A percentile compares a stretch with the other conserved stretches of the same genome.
These are phyloP conservation scores for Pulchroboletus neoregius DNA, from an alignment of 1,284 basidiomycete genomes.

Conservation along the genomic window DNA sequence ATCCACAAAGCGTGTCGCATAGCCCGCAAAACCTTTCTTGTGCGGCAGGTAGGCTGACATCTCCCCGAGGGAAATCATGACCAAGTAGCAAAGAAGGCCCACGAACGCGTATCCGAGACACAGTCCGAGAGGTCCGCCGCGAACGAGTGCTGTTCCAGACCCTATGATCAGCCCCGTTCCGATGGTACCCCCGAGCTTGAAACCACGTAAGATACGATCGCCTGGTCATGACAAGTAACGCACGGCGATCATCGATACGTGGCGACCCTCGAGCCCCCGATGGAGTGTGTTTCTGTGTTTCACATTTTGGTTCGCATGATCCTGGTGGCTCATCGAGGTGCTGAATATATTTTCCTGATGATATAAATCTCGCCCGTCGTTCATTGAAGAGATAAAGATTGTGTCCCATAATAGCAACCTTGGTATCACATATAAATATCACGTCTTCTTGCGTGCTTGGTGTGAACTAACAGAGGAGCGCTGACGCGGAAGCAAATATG, in stretches of 20 bases:
- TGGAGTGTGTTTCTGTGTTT: not conserved
- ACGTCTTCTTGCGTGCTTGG: not conserved
- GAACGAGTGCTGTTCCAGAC: constrained; percentile 30
- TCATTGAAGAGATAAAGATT: not conserved
- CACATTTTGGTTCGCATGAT: not conserved
- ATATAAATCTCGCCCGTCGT: not conserved
- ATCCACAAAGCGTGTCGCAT: constrained; percentile 46
- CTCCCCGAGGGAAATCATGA: constrained; percentile 41
- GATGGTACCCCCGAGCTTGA: constrained; percentile 14
- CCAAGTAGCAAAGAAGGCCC: constrained; percentile 27
- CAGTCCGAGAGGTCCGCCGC: constrained; percentile 25
- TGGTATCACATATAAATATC: not conserved
- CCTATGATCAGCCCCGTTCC: constrained; percentile 21
- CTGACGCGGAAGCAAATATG: not conserved
- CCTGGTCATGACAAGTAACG: constrained; percentile 27
- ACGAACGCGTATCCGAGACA: constrained; percentile 41
- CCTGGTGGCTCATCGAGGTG: not conserved
- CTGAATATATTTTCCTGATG: constrained; percentile 2
- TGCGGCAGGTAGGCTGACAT: constrained; percentile 42
- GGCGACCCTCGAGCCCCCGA: constrained; percentile 59
- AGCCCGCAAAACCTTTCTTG: constrained; percentile 43
- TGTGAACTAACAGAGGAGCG: not conserved
- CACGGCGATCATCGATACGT: constrained; percentile 70
- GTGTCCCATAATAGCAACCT: not conserved
- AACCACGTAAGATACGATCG: constrained; percentile 31